phyloP scores from a whole-genome alignment of 306 rosid genomes.

The Echinosophora koreensis region DNA sequence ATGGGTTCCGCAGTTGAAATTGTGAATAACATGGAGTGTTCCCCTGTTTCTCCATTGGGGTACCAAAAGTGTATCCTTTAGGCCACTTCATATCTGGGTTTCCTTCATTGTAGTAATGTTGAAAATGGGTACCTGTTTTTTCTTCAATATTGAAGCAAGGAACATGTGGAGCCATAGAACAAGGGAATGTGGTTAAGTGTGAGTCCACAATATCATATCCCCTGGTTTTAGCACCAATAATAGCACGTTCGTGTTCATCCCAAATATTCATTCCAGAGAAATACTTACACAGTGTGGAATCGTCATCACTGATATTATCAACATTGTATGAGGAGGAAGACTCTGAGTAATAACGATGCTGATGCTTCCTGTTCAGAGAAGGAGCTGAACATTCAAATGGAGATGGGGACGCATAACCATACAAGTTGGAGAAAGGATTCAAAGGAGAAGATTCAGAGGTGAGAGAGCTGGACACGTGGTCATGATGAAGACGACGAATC shows the following conservation, averaged over 20 bases:
- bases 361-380: slow-evolving; percentile 40
- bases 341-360: not conserved
- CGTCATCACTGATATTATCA: not conserved
- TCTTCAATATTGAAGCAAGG: slow-evolving; percentile 30
- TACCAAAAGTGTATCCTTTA: not conserved
- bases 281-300: slow-evolving; percentile 47
- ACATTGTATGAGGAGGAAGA: not conserved
- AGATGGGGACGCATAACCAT: slow-evolving; percentile 22
- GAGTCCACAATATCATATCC: slow-evolving; percentile 32
- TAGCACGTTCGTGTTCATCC: slow-evolving; percentile 25
- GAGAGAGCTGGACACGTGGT: no score
- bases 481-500: no score
- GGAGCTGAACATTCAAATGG: slow-evolving; percentile 36
- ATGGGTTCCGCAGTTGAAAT: slow-evolving; percentile 41
- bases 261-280: slow-evolving; percentile 50
- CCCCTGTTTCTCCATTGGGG: slow-evolving; percentile 27
- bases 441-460: slow-evolving; percentile 47
- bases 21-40: slow-evolving; percentile 32
- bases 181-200: slow-evolving; percentile 1
- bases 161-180: slow-evolving; percentile 31
- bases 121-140: slow-evolving; percentile 29
- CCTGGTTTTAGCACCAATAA: slow-evolving; percentile 35
- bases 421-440: slow-evolving; percentile 44
- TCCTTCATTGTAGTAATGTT: not conserved
- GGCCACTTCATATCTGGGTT: not conserved